Conservation (phyloP, 192 early-diverging fungal species). For the Coemansia sp. region DNA sequence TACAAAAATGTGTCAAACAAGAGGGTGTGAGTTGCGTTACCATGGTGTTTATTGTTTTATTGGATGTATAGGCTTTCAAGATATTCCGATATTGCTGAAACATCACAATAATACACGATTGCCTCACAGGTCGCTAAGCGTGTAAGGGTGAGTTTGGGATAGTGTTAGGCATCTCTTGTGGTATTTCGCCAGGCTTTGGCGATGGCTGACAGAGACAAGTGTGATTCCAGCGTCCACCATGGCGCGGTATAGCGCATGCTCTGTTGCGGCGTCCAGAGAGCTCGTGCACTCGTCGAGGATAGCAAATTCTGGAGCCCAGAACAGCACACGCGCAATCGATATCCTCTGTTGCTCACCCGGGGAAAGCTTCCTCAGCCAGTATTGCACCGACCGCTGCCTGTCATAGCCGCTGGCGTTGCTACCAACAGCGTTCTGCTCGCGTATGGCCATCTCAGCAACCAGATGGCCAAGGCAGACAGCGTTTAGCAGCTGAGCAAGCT, state of each 20-base stretch:
- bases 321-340: conserved; percentile 69
- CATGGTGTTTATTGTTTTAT: background rate
- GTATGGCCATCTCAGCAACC: conserved; percentile 4
- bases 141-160: conserved; percentile 37
- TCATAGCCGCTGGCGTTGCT: conserved; percentile 21
- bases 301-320: conserved; percentile 72
- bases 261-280: conserved; percentile 60
- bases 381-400: conserved; percentile 26
- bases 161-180: conserved; percentile 53
- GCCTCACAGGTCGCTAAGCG: conserved; percentile 7
- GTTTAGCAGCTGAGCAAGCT: conserved; percentile 16
- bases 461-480: conserved; percentile 33
- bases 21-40: background rate
- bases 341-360: conserved; percentile 78
- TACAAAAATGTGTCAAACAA: background rate
- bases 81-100: background rate
- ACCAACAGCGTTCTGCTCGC: background rate
- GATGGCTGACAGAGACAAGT: conserved; percentile 88
- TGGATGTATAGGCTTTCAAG: background rate
- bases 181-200: conserved; percentile 55
- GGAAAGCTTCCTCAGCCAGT: conserved; percentile 69
- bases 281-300: conserved; percentile 72
- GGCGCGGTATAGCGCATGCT: conserved; percentile 58
- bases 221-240: conserved; percentile 72
- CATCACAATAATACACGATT: background rate